These are phyloP conservation scores for Apophysomyces ossiformis DNA, from an alignment of 371 early-diverging fungal species.

Conservation along the genomic window DNA sequence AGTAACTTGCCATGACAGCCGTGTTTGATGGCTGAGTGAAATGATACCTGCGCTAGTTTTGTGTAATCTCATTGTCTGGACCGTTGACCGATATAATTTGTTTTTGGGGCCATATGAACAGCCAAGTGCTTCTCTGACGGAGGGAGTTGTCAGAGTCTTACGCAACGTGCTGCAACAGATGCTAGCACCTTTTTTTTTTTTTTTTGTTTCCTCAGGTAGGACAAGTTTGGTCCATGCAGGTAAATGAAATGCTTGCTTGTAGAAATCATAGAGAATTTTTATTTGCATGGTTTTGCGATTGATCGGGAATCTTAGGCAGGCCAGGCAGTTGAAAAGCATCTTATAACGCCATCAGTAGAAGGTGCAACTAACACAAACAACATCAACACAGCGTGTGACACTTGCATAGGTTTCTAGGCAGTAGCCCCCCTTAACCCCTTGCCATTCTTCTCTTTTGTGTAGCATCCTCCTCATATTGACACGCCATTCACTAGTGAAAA, in stretches of 20 bases:
- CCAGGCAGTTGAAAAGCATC: not conserved
- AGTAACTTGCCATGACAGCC: not conserved
- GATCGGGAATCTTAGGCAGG: not conserved
- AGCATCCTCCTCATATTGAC: not conserved
- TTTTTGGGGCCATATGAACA: not conserved
- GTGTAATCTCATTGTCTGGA: slow-evolving; percentile 8
- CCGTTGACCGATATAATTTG: not conserved
- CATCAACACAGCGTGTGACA: not conserved
- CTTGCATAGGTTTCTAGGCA: slow-evolving; percentile 1
- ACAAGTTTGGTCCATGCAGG: slow-evolving; percentile 1
- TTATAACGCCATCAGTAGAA: not conserved
- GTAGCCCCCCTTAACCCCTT: not conserved
- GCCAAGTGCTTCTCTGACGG: too few species aligned
- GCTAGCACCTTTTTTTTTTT: not conserved
- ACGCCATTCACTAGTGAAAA: not conserved
- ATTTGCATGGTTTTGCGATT: not conserved
- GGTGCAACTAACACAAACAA: slow-evolving; percentile 6
- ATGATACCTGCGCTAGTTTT: slow-evolving; percentile 4
- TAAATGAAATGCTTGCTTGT: slow-evolving; percentile 3
- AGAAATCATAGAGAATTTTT: too few species aligned
- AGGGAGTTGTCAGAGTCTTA: too few species aligned
- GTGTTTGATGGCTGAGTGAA: not conserved
- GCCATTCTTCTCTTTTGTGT: slow-evolving; percentile 3
- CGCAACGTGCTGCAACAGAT: not conserved
- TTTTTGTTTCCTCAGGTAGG: not conserved